phyloP scores from a whole-genome alignment of 2,329 filamentous ascomycete species.

The Spiromastix sp. region DNA sequence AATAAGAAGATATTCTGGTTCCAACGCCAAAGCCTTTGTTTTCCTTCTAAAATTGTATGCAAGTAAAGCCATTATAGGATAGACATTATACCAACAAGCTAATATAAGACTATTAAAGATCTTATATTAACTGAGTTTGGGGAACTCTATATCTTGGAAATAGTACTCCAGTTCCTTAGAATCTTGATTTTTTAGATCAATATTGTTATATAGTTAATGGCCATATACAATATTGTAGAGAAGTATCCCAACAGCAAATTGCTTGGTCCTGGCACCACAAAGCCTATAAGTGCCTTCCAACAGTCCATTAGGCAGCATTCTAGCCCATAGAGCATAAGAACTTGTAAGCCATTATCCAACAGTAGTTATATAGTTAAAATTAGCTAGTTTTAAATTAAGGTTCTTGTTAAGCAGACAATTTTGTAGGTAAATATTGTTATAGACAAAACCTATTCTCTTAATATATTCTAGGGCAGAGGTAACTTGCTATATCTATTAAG shows the following conservation, averaged over 20 bases:
- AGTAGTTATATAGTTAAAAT: conserved; percentile 12
- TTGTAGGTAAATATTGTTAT: conserved; percentile 8
- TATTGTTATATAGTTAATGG: too few species aligned
- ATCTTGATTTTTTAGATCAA: too few species aligned
- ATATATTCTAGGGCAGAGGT: conserved; percentile 13
- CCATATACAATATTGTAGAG: too few species aligned
- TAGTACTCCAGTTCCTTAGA: conserved; percentile 6
- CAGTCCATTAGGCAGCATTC: conserved; percentile 9
- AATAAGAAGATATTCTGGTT: conserved; percentile 10
- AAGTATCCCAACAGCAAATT: too few species aligned
- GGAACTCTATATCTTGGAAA: conserved; percentile 12
- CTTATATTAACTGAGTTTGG: conserved; percentile 12
- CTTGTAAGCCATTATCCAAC: conserved; percentile 12
- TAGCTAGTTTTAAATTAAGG: conserved; percentile 10
- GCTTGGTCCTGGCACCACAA: conserved; percentile 13
- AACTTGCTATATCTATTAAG: conserved; percentile 13
- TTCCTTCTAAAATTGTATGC: conserved; percentile 14
- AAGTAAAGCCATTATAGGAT: too few species aligned
- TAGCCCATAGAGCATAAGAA: conserved; percentile 10
- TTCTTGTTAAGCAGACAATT: conserved; percentile 11
- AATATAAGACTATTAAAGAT: conserved; percentile 13
- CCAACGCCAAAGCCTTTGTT: conserved; percentile 10
- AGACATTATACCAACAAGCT: too few species aligned
- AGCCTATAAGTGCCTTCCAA: conserved; percentile 14
- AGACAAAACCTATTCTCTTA: conserved; percentile 12